phyloP scores from a whole-genome alignment of 2,329 filamentous ascomycete species.

The Lasiodiplodia sp. region DNA sequence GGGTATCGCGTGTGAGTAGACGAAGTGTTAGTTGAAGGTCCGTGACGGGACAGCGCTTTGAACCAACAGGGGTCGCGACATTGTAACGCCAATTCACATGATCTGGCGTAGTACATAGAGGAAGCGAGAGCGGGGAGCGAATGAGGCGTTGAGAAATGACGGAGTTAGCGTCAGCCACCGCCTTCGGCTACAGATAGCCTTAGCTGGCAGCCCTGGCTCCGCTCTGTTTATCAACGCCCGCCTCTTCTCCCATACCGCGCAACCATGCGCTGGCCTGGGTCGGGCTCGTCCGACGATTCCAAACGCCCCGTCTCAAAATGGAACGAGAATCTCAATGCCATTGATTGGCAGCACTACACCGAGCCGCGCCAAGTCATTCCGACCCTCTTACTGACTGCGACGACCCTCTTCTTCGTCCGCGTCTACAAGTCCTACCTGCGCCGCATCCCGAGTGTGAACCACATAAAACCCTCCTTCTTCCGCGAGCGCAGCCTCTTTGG shows the following conservation, averaged over 20 bases:
- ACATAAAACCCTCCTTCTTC: constrained; percentile 79
- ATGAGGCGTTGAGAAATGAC: background rate
- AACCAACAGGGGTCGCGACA: background rate
- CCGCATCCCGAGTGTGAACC: constrained; percentile 78
- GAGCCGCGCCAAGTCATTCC: constrained; percentile 63
- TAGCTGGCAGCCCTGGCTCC: constrained; percentile 6
- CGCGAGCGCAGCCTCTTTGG: constrained; percentile 80
- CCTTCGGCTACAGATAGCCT: constrained; percentile 25
- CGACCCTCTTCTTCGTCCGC: constrained; percentile 61
- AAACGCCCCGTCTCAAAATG: constrained; percentile 51
- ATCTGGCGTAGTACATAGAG: background rate
- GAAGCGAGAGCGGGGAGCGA: background rate
- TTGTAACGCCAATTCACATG: background rate
- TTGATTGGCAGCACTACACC: constrained; percentile 60
- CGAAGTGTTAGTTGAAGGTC: background rate
- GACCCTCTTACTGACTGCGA: constrained; percentile 62
- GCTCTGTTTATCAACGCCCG: constrained; percentile 16
- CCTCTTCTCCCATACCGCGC: constrained; percentile 19
- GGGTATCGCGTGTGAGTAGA: background rate
- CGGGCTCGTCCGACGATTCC: constrained; percentile 42
- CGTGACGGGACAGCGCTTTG: background rate
- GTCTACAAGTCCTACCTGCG: constrained; percentile 78
- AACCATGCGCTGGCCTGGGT: constrained; percentile 53
- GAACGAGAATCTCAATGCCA: constrained; percentile 47
- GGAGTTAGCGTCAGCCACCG: background rate